Conservation (phyloP, 140 eudicot genomes). For the Flaveria floridana region DNA sequence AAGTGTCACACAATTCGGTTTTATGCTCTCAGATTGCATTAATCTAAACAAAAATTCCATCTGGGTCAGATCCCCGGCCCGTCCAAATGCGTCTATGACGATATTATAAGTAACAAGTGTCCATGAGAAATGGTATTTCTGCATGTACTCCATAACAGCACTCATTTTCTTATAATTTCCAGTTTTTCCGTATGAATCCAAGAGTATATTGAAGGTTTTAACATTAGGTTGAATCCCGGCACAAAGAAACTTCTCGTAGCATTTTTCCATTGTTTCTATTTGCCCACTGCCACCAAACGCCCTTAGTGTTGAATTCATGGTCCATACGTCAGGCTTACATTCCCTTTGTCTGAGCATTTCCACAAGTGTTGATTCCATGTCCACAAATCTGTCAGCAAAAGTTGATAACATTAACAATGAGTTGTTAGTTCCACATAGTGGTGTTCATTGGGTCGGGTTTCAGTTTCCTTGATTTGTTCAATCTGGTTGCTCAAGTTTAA, state of each 20-base stretch:
- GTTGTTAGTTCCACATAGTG: constrained; percentile 14
- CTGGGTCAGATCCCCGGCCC: constrained; percentile 80
- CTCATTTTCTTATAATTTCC: constrained; percentile 90
- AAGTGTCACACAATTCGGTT: constrained; percentile 80
- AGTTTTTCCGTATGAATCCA: constrained; percentile 86
- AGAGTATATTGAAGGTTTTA: constrained; percentile 83
- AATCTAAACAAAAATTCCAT: constrained; percentile 83
- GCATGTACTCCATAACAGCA: constrained; percentile 93
- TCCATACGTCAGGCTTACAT: constrained; percentile 89
- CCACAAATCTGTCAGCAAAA: constrained; percentile 50
- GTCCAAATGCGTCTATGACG: constrained; percentile 82
- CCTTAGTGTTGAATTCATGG: constrained; percentile 87
- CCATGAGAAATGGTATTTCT: constrained; percentile 85
- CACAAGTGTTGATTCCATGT: constrained; percentile 85
- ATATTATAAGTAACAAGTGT: constrained; percentile 76
- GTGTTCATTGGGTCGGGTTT: not conserved
- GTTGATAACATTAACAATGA: constrained; percentile 4
- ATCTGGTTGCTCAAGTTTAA: not conserved
- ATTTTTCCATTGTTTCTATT: constrained; percentile 91
- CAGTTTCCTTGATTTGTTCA: not conserved
- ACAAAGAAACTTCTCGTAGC: constrained; percentile 80
- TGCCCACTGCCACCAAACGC: constrained; percentile 98
- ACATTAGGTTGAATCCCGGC: constrained; percentile 83
- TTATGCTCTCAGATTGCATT: constrained; percentile 88
- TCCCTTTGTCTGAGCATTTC: constrained; percentile 75